Evolutionary conservation across 1,284 basidiomycete genomes (phyloP).

Genomic region (Ustilago lituana): DNA sequence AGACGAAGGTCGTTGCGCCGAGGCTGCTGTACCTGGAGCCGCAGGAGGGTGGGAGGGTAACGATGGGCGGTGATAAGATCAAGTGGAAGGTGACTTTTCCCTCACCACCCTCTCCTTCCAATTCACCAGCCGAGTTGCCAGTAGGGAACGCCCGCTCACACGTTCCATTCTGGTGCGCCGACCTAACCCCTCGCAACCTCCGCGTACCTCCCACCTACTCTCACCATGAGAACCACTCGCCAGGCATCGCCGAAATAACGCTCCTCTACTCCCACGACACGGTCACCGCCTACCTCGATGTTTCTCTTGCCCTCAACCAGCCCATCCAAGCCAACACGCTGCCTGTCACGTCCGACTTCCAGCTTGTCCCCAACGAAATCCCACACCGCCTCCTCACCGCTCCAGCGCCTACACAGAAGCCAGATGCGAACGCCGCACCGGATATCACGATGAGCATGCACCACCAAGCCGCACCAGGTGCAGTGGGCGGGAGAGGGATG

Average conservation of each 20-base stretch:
- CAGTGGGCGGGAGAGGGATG: not conserved
- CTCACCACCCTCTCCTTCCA: not conserved
- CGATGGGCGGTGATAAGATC: conserved; percentile 39
- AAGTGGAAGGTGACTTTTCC: conserved; percentile 56
- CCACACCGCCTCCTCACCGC: conserved; percentile 18
- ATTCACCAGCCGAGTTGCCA: not conserved
- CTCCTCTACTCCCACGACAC: conserved; percentile 38
- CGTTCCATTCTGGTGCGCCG: conserved; percentile 54
- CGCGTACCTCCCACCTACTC: conserved; percentile 31
- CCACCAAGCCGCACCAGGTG: not conserved
- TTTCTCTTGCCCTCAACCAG: conserved; percentile 29
- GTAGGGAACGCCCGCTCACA: conserved; percentile 23
- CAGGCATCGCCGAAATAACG: conserved; percentile 46
- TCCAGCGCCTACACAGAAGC: conserved; percentile 7
- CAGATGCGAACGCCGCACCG: conserved; percentile 4
- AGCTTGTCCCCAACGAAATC: conserved; percentile 31
- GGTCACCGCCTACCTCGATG: conserved; percentile 25
- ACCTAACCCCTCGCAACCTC: conserved; percentile 38
- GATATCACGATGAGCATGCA: conserved; percentile 14
- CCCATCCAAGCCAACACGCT: conserved; percentile 27
- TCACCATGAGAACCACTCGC: conserved; percentile 40
- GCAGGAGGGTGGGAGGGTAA: conserved; percentile 33
- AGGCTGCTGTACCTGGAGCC: conserved; percentile 27
- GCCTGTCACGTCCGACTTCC: conserved; percentile 23
- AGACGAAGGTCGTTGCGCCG: conserved; percentile 9